These are phyloP conservation scores for Podila minutissima DNA, from an alignment of 192 early-diverging fungal genomes.

Conservation along the genomic window DNA sequence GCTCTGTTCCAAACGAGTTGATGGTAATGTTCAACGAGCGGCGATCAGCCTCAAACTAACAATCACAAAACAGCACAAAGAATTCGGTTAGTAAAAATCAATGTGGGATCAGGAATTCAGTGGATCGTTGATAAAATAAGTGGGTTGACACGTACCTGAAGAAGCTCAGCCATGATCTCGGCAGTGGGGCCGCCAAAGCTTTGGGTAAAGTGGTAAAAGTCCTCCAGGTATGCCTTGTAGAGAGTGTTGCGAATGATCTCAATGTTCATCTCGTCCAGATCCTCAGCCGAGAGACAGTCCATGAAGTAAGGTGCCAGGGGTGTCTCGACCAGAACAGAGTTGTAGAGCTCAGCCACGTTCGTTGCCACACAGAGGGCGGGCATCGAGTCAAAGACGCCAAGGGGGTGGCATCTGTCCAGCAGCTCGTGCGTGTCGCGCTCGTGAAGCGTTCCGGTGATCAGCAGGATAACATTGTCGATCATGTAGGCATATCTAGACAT, in stretches of 20 bases:
- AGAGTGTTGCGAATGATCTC: slow-evolving; percentile 99
- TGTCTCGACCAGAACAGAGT: slow-evolving; percentile 96
- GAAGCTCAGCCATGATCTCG: slow-evolving; percentile 93
- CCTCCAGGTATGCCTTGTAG: slow-evolving; percentile 98
- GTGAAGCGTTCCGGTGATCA: slow-evolving; percentile 98
- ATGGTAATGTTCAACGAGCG: slow-evolving; percentile 99
- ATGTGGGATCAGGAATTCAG: too few relatives aligned
- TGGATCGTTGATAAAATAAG: background rate
- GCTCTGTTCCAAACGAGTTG: slow-evolving; percentile 98
- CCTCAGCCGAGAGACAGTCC: slow-evolving; percentile 95
- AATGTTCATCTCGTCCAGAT: slow-evolving; percentile 99
- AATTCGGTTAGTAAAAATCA: background rate
- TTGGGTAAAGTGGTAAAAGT: slow-evolving; percentile 89
- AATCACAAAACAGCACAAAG: too few relatives aligned
- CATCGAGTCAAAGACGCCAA: slow-evolving; percentile 98
- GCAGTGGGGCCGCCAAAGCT: slow-evolving; percentile 84
- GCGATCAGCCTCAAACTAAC: slow-evolving; percentile 96
- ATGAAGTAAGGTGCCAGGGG: slow-evolving; percentile 97
- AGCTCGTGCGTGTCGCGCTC: slow-evolving; percentile 98
- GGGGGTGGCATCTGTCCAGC: slow-evolving; percentile 96
- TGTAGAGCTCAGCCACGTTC: slow-evolving; percentile 94
- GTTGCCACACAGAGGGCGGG: slow-evolving; percentile 98
- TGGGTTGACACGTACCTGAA: slow-evolving; percentile 65
- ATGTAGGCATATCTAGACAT: slow-evolving; percentile 92
- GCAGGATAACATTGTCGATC: slow-evolving; percentile 99